Evolutionary conservation across 257 asterid species (phyloP).

Genomic region (Nicotiana obtusifolia): DNA sequence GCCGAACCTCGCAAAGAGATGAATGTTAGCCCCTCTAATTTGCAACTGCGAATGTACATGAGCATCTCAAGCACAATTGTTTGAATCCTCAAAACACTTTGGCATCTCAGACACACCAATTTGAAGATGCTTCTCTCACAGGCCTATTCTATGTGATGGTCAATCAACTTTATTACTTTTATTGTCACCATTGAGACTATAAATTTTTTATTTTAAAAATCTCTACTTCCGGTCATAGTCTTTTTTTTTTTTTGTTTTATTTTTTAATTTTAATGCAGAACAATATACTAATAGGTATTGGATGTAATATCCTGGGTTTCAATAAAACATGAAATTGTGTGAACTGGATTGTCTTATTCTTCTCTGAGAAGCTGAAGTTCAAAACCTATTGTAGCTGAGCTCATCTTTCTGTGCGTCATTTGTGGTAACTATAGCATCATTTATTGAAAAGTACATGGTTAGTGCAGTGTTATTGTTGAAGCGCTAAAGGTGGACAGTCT

Average conservation of each 20-base stretch:
- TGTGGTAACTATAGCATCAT: neutral
- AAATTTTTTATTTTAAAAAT: neutral
- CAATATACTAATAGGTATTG: neutral
- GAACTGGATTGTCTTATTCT: neutral
- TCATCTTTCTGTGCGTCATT: neutral
- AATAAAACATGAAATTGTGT: neutral
- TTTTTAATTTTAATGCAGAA: neutral
- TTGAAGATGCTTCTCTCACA: neutral
- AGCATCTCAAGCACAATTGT: neutral
- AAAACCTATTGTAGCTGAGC: neutral
- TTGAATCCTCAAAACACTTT: neutral
- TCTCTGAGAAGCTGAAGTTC: neutral
- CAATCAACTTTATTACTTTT: neutral
- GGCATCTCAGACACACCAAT: neutral
- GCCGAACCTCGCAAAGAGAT: neutral
- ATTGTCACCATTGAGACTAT: neutral
- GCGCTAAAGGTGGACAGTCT: slow-evolving; percentile 92
- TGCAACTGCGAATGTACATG: neutral
- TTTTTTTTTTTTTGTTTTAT: too few species aligned
- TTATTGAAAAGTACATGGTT: slow-evolving; percentile 20
- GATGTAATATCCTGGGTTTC: neutral
- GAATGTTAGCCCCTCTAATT: neutral
- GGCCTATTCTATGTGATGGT: neutral
- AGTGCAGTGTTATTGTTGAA: slow-evolving; percentile 89
- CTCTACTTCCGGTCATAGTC: neutral